phyloP scores from a whole-genome alignment of 164 flowering plant species.

The Tetrastigma voinierianum region DNA sequence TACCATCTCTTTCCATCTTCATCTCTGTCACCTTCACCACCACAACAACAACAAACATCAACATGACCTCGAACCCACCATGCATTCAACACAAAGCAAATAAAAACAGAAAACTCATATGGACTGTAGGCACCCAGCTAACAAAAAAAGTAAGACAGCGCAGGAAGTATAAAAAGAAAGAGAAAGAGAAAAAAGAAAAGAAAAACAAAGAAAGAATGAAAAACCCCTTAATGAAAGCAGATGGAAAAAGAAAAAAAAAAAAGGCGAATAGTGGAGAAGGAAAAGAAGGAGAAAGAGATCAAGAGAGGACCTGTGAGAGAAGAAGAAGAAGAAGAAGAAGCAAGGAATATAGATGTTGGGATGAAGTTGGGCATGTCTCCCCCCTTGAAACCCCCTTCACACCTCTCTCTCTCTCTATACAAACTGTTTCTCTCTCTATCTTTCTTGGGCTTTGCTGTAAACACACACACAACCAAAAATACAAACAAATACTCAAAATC shows the following conservation, averaged over 20 bases:
- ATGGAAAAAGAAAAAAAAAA: not conserved
- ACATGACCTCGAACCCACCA: constrained; percentile 17
- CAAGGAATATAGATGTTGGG: constrained; percentile 42
- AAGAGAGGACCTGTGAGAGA: constrained; percentile 40
- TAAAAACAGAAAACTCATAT: not conserved
- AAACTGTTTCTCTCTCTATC: constrained; percentile 1
- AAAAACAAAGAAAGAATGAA: not conserved
- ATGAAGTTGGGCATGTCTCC: constrained; percentile 52
- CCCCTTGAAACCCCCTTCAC: constrained; percentile 24
- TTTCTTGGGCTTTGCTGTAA: not conserved
- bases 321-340: constrained; percentile 38
- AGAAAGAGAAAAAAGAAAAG: too few relatives aligned
- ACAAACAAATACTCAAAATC: not conserved
- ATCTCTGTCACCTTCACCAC: constrained; percentile 8
- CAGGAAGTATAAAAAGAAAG: not conserved
- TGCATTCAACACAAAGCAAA: constrained; percentile 1
- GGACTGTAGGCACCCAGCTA: too few relatives aligned
- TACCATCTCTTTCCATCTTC: too few relatives aligned
- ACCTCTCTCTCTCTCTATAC: constrained; percentile 5
- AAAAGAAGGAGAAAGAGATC: not conserved
- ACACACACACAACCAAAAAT: too few relatives aligned
- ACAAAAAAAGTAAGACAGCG: not conserved
- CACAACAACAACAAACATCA: constrained; percentile 7
- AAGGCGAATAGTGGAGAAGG: not conserved
- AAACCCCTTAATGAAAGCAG: not conserved